Percentiles rank a stretch among this genome's conserved stretches.
Evolutionary conservation across 2,329 filamentous ascomycete species (phyloP).

Genomic region (Hymenoscyphus repandus): DNA sequence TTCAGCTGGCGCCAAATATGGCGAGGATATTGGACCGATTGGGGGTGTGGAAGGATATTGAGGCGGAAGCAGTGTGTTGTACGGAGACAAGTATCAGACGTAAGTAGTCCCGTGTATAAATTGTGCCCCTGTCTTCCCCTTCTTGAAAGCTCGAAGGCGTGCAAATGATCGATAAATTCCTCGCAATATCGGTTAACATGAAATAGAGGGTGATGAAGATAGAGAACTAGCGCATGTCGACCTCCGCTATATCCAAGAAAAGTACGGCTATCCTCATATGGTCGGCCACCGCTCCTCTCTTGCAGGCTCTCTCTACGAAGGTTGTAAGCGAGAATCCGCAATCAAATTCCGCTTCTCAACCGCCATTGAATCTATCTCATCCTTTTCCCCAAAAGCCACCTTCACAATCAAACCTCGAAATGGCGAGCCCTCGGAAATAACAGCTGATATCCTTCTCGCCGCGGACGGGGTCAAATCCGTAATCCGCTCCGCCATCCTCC

Average conservation of each 20-base stretch:
- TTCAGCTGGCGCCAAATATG: slow-evolving; percentile 81
- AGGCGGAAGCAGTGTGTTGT: slow-evolving; percentile 65
- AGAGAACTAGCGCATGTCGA: slow-evolving; percentile 66
- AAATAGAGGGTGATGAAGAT: slow-evolving; percentile 59
- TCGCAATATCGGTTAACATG: background rate
- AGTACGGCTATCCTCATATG: slow-evolving; percentile 73
- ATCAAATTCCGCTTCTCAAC: slow-evolving; percentile 67
- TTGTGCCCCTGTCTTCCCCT: background rate
- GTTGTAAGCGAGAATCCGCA: slow-evolving; percentile 56
- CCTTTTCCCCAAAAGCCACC: slow-evolving; percentile 52
- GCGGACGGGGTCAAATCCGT: slow-evolving; percentile 52
- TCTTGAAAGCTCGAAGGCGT: background rate
- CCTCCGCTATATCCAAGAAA: slow-evolving; percentile 59
- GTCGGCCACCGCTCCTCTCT: slow-evolving; percentile 72
- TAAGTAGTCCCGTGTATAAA: slow-evolving; percentile 31
- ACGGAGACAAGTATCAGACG: slow-evolving; percentile 67
- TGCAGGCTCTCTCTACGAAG: slow-evolving; percentile 63
- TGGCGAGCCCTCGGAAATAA: slow-evolving; percentile 42
- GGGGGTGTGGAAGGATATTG: slow-evolving; percentile 68
- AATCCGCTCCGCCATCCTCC: slow-evolving; percentile 49
- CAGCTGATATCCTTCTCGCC: slow-evolving; percentile 48
- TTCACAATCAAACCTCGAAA: slow-evolving; percentile 56
- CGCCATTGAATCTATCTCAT: slow-evolving; percentile 48
- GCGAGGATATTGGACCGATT: slow-evolving; percentile 67
- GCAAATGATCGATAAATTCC: background rate